Conservation (phyloP, 768 basidiomycete species). For the Scleroderma bovista region DNA sequence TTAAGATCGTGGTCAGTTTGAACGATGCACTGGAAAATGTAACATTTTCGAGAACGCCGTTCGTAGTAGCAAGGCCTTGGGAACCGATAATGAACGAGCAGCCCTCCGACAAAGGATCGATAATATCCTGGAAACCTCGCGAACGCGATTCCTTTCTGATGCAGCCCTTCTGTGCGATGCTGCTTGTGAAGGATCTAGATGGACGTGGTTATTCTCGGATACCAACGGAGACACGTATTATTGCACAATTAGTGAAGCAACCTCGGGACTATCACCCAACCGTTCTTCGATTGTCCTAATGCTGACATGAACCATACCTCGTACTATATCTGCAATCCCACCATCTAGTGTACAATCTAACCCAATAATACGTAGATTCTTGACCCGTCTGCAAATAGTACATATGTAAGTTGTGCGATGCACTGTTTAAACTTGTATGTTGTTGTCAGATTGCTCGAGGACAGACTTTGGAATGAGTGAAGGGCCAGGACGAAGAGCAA, state of each 20-base stretch:
- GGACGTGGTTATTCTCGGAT: background rate
- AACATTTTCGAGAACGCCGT: background rate
- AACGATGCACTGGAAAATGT: background rate
- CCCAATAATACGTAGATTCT: no score
- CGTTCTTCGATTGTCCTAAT: background rate
- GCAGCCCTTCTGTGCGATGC: conserved; percentile 2
- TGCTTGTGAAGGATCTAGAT: conserved; percentile 1
- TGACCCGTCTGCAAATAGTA: no score
- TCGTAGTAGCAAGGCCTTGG: conserved; percentile 3
- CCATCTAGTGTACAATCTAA: background rate
- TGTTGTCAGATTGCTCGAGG: background rate
- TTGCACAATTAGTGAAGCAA: conserved; percentile 1
- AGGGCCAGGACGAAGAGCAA: conserved; percentile 51
- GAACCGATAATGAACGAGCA: background rate
- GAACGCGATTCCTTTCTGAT: background rate
- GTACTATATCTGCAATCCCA: background rate
- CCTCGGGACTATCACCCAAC: background rate
- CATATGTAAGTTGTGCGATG: no score
- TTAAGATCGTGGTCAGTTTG: background rate
- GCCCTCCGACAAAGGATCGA: background rate
- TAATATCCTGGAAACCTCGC: background rate
- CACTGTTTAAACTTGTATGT: no score
- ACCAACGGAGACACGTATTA: conserved; percentile 3
- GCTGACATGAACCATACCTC: background rate
- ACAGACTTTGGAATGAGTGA: conserved; percentile 35